Base-by-base conservation (phyloP, 2,329 filamentous ascomycete species). In the Alternaria viburni region DNA sequence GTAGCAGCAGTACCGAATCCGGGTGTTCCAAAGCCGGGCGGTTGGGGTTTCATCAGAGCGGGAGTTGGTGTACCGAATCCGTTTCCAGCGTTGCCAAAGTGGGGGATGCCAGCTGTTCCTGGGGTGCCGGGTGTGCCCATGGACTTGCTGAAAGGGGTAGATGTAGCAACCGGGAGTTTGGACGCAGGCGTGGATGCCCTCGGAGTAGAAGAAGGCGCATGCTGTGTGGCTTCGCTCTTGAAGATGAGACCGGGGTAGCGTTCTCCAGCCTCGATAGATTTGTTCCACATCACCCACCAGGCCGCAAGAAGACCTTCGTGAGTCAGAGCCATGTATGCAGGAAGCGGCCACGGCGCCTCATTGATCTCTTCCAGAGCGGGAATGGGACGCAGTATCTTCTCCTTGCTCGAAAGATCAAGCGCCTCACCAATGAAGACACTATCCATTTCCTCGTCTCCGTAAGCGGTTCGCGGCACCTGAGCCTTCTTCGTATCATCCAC, bases 211-310 rank as follows among this genome's bases (percentile, higher is more conserved):
- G 67, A 80, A 79, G 61, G 84, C 17, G 57, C 62, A 4, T 57
- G 36, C 21, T 61, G 59, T 17, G 66, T 26, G 8, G 61, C 59
- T 51, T 69, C 54, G 15, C 50, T 82, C 30, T 82, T 83, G 47
- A 81, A 82, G 44, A 85, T 82, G 67, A 97, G 83, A 5, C 91
- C 92, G 44, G 90, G 87, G 77, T 93, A 98, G 0, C 88, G 87
- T 7, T 88, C 88, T 4, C 90, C 90, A 70, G 90, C 84, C 62
- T 90, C 88, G 65, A 99, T 89, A 2, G 95, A 93, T 45, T 96
- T 93, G 36, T 91, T 88, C 81, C 97, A 97, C 19, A 98, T 87
- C 46, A 98, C 82, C 93, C 95, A 97, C 93, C 95, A 99, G 12
- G 89, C 87, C 49, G 88, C 89, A 15, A 99, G 83, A 10, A 97